Percentiles rank a stretch among this genome's conserved stretches.
Evolutionary conservation across 805 yeast species (phyloP).

Genomic region (Starmerella roubikii): DNA sequence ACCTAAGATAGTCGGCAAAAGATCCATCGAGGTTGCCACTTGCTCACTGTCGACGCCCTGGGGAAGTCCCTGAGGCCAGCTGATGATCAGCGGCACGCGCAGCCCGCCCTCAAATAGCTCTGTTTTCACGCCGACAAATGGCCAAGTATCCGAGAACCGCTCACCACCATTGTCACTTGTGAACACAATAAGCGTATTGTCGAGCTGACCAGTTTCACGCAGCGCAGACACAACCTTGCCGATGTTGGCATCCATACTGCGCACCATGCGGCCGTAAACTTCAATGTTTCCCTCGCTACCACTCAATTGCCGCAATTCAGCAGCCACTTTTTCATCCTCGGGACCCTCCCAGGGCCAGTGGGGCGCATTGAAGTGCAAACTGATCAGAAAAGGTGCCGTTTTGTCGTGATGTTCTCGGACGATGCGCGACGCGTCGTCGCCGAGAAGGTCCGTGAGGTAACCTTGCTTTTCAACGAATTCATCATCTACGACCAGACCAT

Average conservation of each 20-base stretch:
- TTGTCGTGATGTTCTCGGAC: constrained; percentile 21
- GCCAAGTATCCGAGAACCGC: constrained; percentile 45
- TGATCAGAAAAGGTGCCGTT: constrained; percentile 41
- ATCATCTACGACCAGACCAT: constrained; percentile 17
- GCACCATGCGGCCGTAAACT: constrained; percentile 53
- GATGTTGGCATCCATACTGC: constrained; percentile 37
- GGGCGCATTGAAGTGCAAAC: constrained; percentile 48
- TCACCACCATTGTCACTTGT: constrained; percentile 58
- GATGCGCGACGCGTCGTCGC: constrained; percentile 27
- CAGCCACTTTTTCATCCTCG: constrained; percentile 29
- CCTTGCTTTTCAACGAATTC: constrained; percentile 19
- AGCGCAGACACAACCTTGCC: constrained; percentile 37
- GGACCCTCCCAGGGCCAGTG: constrained; percentile 60
- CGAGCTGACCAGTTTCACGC: constrained; percentile 33
- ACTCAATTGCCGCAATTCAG: constrained; percentile 36
- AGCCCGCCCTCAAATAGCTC: constrained; percentile 52
- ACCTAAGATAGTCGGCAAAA: constrained; percentile 42
- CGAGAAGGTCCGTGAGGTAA: constrained; percentile 19
- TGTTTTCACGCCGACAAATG: constrained; percentile 37
- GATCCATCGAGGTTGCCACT: constrained; percentile 47
- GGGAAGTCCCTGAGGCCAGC: constrained; percentile 28
- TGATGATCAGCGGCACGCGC: constrained; percentile 40
- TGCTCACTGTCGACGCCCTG: constrained; percentile 24
- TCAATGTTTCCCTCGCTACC: constrained; percentile 40
- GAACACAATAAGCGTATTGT: constrained; percentile 42